Evolutionary conservation across 1,139 yeast genomes (phyloP).

Genomic region (Sugiyamaella castrensis): DNA sequence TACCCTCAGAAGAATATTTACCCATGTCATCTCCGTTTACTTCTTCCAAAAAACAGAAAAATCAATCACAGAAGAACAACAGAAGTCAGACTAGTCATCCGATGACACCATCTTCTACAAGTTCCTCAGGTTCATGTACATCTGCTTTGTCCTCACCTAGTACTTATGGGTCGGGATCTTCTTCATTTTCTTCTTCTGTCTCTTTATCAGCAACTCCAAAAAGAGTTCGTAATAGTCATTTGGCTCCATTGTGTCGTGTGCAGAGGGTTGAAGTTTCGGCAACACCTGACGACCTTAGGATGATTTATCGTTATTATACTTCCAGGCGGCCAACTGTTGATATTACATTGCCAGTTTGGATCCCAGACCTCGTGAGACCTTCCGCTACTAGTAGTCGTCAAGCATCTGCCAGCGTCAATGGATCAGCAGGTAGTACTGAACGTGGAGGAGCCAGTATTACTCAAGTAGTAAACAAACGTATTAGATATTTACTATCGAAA

Average conservation of each 20-base stretch:
- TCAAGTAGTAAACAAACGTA: constrained; percentile 9
- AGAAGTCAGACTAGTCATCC: neutral
- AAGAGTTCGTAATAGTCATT: constrained; percentile 14
- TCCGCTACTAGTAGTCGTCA: constrained; percentile 7
- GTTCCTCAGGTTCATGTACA: constrained; percentile 3
- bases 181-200: neutral
- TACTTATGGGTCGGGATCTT: neutral
- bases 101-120: neutral
- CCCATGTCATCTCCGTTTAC: neutral
- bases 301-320: constrained; percentile 15
- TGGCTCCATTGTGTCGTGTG: constrained; percentile 16
- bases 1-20: too few species aligned
- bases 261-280: constrained; percentile 14
- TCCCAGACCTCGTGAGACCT: constrained; percentile 5
- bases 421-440: neutral
- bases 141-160: constrained; percentile 2
- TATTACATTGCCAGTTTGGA: constrained; percentile 18
- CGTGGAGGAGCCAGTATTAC: neutral
- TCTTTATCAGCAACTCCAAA: neutral
- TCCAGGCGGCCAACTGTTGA: constrained; percentile 13
- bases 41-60: neutral
- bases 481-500: neutral
- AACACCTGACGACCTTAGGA: constrained; percentile 16
- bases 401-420: neutral
- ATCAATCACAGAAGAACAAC: neutral